Evolutionary conservation across 169 alveolate species (phyloP), one percentile per base, ranked within the genome.

Genomic region (Cyclospora cayetanensis): DNA sequence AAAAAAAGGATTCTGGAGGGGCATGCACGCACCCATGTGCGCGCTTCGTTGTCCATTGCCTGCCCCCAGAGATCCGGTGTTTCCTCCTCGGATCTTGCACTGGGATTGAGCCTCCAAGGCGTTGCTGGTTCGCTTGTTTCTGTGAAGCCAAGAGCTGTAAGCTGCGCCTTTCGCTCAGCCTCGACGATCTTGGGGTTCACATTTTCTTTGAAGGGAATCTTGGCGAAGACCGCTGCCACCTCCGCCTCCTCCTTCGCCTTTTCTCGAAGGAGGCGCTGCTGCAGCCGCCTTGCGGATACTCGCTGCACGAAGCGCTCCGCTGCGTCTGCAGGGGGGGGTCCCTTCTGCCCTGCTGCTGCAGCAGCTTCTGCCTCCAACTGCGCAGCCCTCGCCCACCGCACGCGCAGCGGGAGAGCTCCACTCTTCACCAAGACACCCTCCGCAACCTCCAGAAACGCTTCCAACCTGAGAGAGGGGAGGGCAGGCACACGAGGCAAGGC

Each of bases 51-150:
- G 22, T 43, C 35, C 88, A 79, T 79, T 41, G 29, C 88, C 1
- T 4, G 72, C 29, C 34, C 88, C 88, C 88, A 79, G 50, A 79
- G n/a, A 46, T 79, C 88, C 2, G 88, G 88, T 7, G 46, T 41
- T 18, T 79, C 70, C n/a, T 60, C 74, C 34, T 79, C 72, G 7
- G 41, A 29, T 0, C 31, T 20, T 4, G 55, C 37, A 18, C 22
- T 25, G 5, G 70, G 66, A 22, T 79, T 27, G 34, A 79, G 72
- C 29, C 88, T 20, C 88, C 88, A 79, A 2, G 88, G 68, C 52
- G 52, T 20, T 68, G 76, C 68, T 25, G 50, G 27, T n/a, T 22
- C 80, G 2, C 4, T 31, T 4, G 9, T 39, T 15, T 46, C 90
- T 18, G 7, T 34, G 37, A 37, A 79, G 12, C 88, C 88, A 3